A percentile compares a stretch with the other conserved stretches of the same genome.
These are phyloP conservation scores for Colletotrichum camelliae DNA, from an alignment of 2,329 filamentous ascomycete genomes.

Conservation along the genomic window DNA sequence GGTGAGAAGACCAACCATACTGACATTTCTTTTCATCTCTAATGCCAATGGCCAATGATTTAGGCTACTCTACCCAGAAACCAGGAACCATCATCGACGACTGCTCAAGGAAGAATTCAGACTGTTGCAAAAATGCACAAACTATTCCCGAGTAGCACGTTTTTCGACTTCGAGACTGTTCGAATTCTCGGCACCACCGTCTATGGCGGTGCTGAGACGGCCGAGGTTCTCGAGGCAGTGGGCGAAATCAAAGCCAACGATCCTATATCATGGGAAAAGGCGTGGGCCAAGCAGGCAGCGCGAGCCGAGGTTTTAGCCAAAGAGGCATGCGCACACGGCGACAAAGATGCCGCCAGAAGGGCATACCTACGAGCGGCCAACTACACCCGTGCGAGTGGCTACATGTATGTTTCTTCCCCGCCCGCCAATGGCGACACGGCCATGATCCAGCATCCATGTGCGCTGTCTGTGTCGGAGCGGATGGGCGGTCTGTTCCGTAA, in stretches of 20 bases:
- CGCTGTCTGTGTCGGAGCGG: constrained; percentile 28
- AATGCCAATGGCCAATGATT: fast-evolving
- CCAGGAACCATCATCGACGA: neutral
- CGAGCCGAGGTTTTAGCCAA: constrained; percentile 37
- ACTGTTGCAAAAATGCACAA: neutral
- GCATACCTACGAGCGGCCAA: constrained; percentile 46
- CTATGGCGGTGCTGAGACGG: constrained; percentile 41
- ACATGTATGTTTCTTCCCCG: constrained; percentile 26
- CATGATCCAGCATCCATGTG: neutral
- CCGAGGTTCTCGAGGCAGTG: constrained; percentile 43
- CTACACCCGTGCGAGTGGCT: constrained; percentile 42
- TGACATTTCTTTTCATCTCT: neutral
- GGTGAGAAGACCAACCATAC: neutral
- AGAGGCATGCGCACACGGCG: constrained; percentile 32
- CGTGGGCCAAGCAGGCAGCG: constrained; percentile 36
- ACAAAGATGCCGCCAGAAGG: constrained; percentile 34
- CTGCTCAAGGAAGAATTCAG: neutral
- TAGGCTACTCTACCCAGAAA: fast-evolving
- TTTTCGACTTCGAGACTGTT: constrained; percentile 49
- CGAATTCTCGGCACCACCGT: constrained; percentile 43
- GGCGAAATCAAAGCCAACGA: constrained; percentile 41
- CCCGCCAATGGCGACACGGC: neutral
- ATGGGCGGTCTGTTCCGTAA: constrained; percentile 31
- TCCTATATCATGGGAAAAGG: constrained; percentile 42
- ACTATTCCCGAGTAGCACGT: constrained; percentile 16